Evolutionary conservation across 2,329 filamentous ascomycete species (phyloP), one percentile per base, ranked within the genome.

Genomic region (Rosellinia necatrix): DNA sequence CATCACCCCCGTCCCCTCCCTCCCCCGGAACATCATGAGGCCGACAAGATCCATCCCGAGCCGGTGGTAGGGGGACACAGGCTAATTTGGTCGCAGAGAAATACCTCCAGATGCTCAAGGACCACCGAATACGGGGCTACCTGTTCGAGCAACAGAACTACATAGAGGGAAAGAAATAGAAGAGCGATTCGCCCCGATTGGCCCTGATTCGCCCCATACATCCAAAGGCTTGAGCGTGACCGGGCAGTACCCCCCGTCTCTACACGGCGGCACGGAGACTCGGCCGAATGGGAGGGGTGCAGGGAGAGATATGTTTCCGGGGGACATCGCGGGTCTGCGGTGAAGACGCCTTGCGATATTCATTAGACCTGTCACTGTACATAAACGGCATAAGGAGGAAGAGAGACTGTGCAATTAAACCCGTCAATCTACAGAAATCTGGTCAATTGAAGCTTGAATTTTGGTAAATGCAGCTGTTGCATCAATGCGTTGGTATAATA

Each of bases 81-180:
- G 10, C 66, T 68, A 37, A 67, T 42, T 44, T 6, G 12, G 8
- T 24, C n/a, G 48, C 55, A 71, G 70, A 71, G 63, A 85, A 88
- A 71, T 94, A 93, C 71, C 81, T 94, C 61, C 82, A 91, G 74
- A 78, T 93, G 65, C 77, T 94, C 66, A 88, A 89, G 76, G 82
- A 88, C 62, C 81, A 88, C 69, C 89, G 90, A 76, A 81, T 93
- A 72, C 88, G 85, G 77, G 90, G 90, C 57, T 91, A 90, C 73
- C 78, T 91, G 62, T 92, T 91, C 67, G 77, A 91, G 70, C 89
- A 92, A 76, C 86, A 89, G 71, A 91, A 92, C 77, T 90, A 90
- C 74, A 71, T 86, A 42, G 15, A 53, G 7, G 58, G 24, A 60
- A 66, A 58, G 57, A 63, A 56, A 64, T 64, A 60, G 53, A 41